Percentiles rank a stretch among this genome's conserved stretches.
Evolutionary conservation across 202 grass and related monocot species (phyloP).

Genomic region (Musa balbisiana): DNA sequence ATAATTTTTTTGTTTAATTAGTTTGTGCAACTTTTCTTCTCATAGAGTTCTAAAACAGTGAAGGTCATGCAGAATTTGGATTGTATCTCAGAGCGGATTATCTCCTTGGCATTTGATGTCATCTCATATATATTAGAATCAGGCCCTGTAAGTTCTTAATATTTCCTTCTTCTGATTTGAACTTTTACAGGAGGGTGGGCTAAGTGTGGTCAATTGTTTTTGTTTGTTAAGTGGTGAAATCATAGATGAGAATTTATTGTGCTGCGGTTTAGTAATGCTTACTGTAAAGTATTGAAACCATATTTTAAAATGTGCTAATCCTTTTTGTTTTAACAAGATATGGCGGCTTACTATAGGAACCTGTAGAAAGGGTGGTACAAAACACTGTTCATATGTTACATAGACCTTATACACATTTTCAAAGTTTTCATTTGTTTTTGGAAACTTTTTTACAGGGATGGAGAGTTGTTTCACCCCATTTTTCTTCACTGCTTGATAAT

Average conservation of each 20-base stretch:
- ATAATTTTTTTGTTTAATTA: background rate
- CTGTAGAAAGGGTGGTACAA: background rate
- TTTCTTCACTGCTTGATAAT: conserved; percentile 66
- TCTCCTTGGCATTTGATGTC: conserved; percentile 80
- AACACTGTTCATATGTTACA: background rate
- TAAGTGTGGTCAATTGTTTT: background rate
- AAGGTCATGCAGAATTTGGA: conserved; percentile 42
- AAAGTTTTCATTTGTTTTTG: conserved; percentile 23
- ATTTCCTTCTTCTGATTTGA: background rate
- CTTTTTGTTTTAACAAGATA: background rate
- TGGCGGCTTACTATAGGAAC: background rate
- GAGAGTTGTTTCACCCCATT: conserved; percentile 87
- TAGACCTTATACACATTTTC: background rate
- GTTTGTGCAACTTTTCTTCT: conserved; percentile 12
- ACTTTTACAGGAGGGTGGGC: background rate
- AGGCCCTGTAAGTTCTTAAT: conserved; percentile 64
- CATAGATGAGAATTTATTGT: background rate
- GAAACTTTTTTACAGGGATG: conserved; percentile 55
- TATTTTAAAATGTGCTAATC: background rate
- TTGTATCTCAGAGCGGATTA: conserved; percentile 53
- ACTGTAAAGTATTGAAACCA: background rate
- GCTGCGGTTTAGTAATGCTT: background rate
- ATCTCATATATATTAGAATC: conserved; percentile 80
- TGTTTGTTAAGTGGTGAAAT: background rate
- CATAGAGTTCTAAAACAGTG: background rate